Percentiles rank a stretch among this genome's conserved stretches.
phyloP scores from a whole-genome alignment of 1,284 basidiomycete species.

The Ceratobasidium sp. region DNA sequence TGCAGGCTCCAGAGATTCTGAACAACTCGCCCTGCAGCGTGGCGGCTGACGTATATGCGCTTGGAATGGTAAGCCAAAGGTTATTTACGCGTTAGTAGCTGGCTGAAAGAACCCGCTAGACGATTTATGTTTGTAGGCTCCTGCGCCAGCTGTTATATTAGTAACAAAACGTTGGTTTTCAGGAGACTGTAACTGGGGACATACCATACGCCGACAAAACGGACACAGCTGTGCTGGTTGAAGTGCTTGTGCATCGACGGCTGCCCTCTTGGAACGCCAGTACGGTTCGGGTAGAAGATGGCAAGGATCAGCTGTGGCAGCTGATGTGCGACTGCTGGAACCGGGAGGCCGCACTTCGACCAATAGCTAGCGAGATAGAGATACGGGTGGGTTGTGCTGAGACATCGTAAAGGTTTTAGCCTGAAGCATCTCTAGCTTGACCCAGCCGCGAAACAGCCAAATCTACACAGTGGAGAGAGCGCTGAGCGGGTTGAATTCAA shows the following conservation, averaged over 20 bases:
- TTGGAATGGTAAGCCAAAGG: not conserved
- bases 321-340: conserved; percentile 12
- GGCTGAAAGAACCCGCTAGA: not conserved
- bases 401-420: not conserved
- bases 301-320: conserved; percentile 1
- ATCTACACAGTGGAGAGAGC: too few relatives aligned
- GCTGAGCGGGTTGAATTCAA: too few relatives aligned
- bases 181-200: conserved; percentile 4
- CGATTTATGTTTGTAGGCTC: not conserved
- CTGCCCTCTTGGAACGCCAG: not conserved
- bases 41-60: not conserved
- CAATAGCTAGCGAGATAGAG: not conserved
- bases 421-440: not conserved
- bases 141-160: not conserved
- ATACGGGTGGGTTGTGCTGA: not conserved
- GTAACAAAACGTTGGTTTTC: not conserved
- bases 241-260: not conserved
- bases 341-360: not conserved
- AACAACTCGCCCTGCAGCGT: not conserved
- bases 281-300: not conserved
- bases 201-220: conserved; percentile 4
- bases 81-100: too few relatives aligned
- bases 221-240: not conserved
- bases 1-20: not conserved
- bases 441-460: not conserved